Base-by-base conservation (phyloP, 2,329 filamentous ascomycete species). In the Fusarium hainanense region DNA sequence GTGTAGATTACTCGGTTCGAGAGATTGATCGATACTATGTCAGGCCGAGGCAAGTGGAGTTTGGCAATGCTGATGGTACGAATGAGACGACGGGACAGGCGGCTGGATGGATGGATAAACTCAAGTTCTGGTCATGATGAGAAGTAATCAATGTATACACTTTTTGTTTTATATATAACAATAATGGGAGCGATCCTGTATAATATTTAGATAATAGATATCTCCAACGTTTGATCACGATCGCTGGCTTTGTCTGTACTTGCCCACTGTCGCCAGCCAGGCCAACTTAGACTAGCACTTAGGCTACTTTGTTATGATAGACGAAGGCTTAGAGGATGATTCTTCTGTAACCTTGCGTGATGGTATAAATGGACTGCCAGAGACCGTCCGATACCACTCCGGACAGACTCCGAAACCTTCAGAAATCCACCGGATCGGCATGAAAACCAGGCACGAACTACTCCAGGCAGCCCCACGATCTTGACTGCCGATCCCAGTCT, bases 11-110 rank as follows among this genome's bases (percentile, higher is more conserved):
- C 42, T 79, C 79, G 0, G 77, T 81, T 21, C 75, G 79, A 13
- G 79, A 81, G 55, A 74, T 76, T 1, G 79, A 81, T 47, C 63
- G 79, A 12, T 80, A 78, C 47, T 81, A 80, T 46, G 55, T 57
- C 2, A 71, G 51, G 34, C 72, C 72, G 3, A 56, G 72, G 16
- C 58, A 57, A 27, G 52, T 74, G 6, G 67, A 69, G 0, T 74
- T 74, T 43, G 58, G 21, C 4, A 21, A 21, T 12, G 30, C 43
- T 14, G 40, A 58, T 12, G 37, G 7, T 0, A 30, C 65, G 13
- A 41, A n/a, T 4, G 28, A 37, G 10, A 37, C 32, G 16, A 4
- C 10, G 3, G 32, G 27, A 2, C 52, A 47, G 20, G 14, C 43
- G 8, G 41, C 27, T 1, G 56, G 50, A 2, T 58, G 69, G 49